phyloP scores from a whole-genome alignment of 2,329 filamentous ascomycete species.

The Penicillium thymicola region DNA sequence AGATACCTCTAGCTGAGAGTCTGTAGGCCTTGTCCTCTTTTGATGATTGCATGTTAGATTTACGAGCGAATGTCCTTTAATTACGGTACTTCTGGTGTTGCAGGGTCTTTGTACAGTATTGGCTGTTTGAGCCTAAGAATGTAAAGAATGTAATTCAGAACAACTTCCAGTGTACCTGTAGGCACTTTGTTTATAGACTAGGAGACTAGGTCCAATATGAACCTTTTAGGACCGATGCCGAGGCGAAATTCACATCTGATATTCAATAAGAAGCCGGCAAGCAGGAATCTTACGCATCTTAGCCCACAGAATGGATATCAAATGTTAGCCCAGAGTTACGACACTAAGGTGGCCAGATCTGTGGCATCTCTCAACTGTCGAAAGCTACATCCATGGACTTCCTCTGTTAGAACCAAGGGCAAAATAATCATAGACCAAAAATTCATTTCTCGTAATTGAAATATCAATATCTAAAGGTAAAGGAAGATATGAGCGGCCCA shows the following conservation, averaged over 20 bases:
- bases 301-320: too few relatives aligned
- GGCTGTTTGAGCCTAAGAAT: background rate
- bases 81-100: background rate
- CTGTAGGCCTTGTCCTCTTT: background rate
- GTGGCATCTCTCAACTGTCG: too few relatives aligned
- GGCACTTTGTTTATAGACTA: background rate
- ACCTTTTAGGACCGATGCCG: too few relatives aligned
- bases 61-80: background rate
- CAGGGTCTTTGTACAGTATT: background rate
- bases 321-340: too few relatives aligned
- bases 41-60: constrained; percentile 8
- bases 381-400: background rate
- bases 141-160: background rate
- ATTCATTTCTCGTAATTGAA: background rate
- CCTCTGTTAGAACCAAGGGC: background rate
- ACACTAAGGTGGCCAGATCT: too few relatives aligned
- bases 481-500: background rate
- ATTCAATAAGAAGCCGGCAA: too few relatives aligned
- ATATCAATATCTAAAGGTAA: background rate
- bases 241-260: too few relatives aligned
- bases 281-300: too few relatives aligned
- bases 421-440: background rate
- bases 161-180: background rate
- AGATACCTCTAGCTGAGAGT: constrained; percentile 7
- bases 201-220: background rate